Base-by-base conservation (phyloP, 805 yeast species). In the Myxozyma melibiosi region DNA sequence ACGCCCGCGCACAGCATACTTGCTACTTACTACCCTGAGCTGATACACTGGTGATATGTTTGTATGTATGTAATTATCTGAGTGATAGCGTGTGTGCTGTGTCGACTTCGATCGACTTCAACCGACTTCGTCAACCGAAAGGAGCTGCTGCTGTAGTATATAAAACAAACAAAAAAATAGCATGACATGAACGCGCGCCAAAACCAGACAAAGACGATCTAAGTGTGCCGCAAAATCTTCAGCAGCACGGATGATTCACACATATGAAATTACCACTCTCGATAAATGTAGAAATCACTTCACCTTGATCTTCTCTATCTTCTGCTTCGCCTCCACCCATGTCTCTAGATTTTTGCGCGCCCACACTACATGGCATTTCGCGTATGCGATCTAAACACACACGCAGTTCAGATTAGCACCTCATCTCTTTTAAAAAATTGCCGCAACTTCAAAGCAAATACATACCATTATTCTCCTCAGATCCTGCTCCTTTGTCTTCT, bases 301-400 rank as follows among this genome's bases (percentile, higher is more conserved):
- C 25, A 59, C 55, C 35, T 52, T 59, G 49, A 65, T 65, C 47
- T 62, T 58, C 11, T 64, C 65, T 14, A 61, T 64, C 27, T 61
- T 57, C 20, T 53, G 61, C 54, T 77, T 72, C n/a, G 84, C 81
- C 57, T 82, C 87, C 57, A 81, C 82, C 88, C 89, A 85, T 35
- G 80, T 76, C 63, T 84, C 87, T 41, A 83, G 70, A 66, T 85
- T 84, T 72, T 83, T 82, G 65, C 76, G 77, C 4, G 88, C 86
- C 90, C 90, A 85, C 53, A 79, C 81, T 30, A 82, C 71, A 34
- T 85, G 78, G 53, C 82, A 80, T 34, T 79, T 71, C 51, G 84
- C 78, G 66, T 83, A 85, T 16, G 82, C 79, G 25, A 63, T 41
- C 59, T 55, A 31, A 11, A 33, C 4, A 2, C 28, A 34, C 31